A percentile compares a stretch with the other conserved stretches of the same genome.
phyloP scores from a whole-genome alignment of 768 basidiomycete genomes.

The Chalciporus sphaerocephalus region DNA sequence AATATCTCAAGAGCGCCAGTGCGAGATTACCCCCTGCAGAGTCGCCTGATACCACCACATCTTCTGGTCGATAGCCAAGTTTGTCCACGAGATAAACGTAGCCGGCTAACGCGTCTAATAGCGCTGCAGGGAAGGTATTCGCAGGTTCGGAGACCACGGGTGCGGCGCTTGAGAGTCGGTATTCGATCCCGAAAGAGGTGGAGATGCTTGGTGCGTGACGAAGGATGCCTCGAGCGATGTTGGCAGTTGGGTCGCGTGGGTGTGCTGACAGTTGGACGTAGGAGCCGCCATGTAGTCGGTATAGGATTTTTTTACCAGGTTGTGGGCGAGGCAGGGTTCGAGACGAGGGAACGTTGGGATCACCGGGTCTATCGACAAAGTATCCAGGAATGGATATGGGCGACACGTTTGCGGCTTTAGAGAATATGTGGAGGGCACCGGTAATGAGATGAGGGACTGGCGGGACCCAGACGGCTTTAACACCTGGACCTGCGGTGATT shows the following conservation, averaged over 20 bases:
- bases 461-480: conserved; percentile 35
- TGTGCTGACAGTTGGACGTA: conserved; percentile 28
- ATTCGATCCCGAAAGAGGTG: conserved; percentile 42
- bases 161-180: conserved; percentile 37
- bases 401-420: conserved; percentile 26
- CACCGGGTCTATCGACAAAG: conserved; percentile 29
- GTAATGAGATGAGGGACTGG: conserved; percentile 31
- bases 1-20: conserved; percentile 36
- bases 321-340: conserved; percentile 4
- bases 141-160: conserved; percentile 18
- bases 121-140: conserved; percentile 49
- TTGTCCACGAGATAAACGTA: conserved; percentile 46
- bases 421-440: conserved; percentile 28
- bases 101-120: conserved; percentile 49
- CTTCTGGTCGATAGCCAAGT: conserved; percentile 37
- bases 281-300: conserved; percentile 31
- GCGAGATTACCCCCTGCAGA: conserved; percentile 54
- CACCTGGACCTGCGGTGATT: conserved; percentile 17
- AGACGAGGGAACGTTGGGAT: conserved; percentile 13
- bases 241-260: conserved; percentile 23
- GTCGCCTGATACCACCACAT: conserved; percentile 49
- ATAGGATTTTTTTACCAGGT: conserved; percentile 33
- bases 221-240: conserved; percentile 20
- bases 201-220: conserved; percentile 12
- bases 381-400: conserved; percentile 33